Percentiles rank a stretch among this genome's conserved stretches.
These are phyloP conservation scores for Colletotrichum somersetense DNA, from an alignment of 2,329 filamentous ascomycete genomes.

Conservation along the genomic window DNA sequence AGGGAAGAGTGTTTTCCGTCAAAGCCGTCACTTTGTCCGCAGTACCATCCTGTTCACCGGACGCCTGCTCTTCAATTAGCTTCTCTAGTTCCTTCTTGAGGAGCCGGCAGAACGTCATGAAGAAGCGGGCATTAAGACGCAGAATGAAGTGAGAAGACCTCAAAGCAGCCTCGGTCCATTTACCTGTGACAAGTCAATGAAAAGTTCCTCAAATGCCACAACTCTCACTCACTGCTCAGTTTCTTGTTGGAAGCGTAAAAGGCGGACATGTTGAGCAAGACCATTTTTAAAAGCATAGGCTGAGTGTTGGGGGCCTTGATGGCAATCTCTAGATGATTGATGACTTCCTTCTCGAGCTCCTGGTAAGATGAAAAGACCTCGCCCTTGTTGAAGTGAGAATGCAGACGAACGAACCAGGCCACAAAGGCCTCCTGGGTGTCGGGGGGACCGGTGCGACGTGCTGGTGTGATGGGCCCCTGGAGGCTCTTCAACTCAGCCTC, in stretches of 20 bases:
- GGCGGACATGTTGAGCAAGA: slow-evolving; percentile 87
- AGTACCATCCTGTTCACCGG: slow-evolving; percentile 45
- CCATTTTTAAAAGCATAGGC: slow-evolving; percentile 79
- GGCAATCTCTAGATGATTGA: slow-evolving; percentile 80
- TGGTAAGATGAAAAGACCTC: slow-evolving; percentile 79
- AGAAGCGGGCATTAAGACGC: slow-evolving; percentile 82
- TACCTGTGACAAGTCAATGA: slow-evolving; percentile 51
- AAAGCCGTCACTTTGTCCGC: slow-evolving; percentile 51
- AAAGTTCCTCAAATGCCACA: not conserved
- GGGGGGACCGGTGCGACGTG: slow-evolving; percentile 54
- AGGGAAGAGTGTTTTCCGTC: slow-evolving; percentile 61
- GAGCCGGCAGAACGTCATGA: slow-evolving; percentile 77
- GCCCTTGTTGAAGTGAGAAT: slow-evolving; percentile 86
- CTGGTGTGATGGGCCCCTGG: slow-evolving; percentile 53
- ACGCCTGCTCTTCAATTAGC: slow-evolving; percentile 51
- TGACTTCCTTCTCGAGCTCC: slow-evolving; percentile 87
- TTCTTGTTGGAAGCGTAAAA: slow-evolving; percentile 77
- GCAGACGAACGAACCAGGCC: slow-evolving; percentile 87
- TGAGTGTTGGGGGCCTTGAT: slow-evolving; percentile 77
- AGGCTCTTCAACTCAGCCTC: slow-evolving; percentile 78
- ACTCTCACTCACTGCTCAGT: slow-evolving; percentile 58
- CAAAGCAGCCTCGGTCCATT: slow-evolving; percentile 59
- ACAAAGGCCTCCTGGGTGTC: slow-evolving; percentile 74
- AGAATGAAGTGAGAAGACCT: slow-evolving; percentile 75
- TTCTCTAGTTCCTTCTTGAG: slow-evolving; percentile 78